Evolutionary conservation across 768 basidiomycete species (phyloP), one percentile per base, ranked within the genome.

Genomic region (Auriscalpium microsporum): DNA sequence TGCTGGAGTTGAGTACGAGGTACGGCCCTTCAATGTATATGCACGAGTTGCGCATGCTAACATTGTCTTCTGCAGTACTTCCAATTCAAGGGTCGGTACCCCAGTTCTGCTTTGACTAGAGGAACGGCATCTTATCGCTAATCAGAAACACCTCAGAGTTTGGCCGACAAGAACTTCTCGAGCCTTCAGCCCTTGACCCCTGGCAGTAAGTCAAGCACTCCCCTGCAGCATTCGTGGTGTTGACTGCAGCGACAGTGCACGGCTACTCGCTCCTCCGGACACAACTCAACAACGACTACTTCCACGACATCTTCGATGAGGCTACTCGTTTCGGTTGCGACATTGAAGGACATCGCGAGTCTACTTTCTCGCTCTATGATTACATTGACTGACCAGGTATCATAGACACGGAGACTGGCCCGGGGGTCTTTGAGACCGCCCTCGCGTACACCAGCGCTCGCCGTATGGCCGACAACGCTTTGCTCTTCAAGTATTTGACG

Each of bases 1-100:
- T 63, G 84, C 90, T n/a, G 94, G 93, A 9, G 81, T 89, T 8
- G 95, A 99, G 72, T 98, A 90, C 62, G 96, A 99, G 79, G 93
- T 88, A 64, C 52, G 78, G 68, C 13, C 38, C 54, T 28, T 28
- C 28, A 28, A 3, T 28, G 44, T 46, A 33, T 21, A 10, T 21
- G 19, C 56, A 28, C n/a, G 13, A 19, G 13, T 37, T 17, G 14
- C 5, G 19, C 10, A 19, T 14, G 33, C 9, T 52, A 45, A 44
- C 40, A 17, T 10, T 14, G 35, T 35, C 56, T 13, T 51, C 23
- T 52, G 4, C 55, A 92, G 89, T 92, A 90, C 65, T 93, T 91
- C 67, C 90, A 92, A 71, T 93, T 93, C 70, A 86, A 89, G 81
- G 90, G 90, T 86, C 63, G 28, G 19, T 33, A 34, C 13, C 19